A percentile compares a stretch with the other conserved stretches of the same genome.
Evolutionary conservation across 257 asterid genomes (phyloP).

Genomic region (Plantago ovata): DNA sequence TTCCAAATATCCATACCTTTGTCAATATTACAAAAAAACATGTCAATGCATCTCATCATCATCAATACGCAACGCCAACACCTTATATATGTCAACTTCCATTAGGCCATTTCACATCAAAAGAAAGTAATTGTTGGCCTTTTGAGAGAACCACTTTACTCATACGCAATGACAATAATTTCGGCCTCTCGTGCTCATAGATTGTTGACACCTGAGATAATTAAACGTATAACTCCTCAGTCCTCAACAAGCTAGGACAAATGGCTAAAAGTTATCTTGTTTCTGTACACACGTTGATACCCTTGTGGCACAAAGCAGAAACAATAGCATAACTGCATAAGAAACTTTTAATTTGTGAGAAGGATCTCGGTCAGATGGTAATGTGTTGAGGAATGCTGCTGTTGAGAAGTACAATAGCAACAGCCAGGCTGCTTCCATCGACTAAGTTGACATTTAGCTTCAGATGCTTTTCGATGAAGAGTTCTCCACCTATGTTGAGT

Average conservation of each 20-base stretch:
- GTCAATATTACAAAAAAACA: no score
- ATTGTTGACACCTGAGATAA: slow-evolving; percentile 36
- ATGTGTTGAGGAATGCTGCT: slow-evolving; percentile 69
- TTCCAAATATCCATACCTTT: slow-evolving; percentile 87
- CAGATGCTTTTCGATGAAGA: slow-evolving; percentile 46
- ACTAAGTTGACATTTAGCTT: slow-evolving; percentile 44
- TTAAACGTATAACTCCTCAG: background rate
- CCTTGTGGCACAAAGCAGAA: no score
- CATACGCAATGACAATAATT: slow-evolving; percentile 21
- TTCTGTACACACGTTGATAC: slow-evolving; percentile 40
- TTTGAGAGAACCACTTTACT: slow-evolving; percentile 28
- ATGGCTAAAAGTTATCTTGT: background rate
- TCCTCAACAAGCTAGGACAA: no score
- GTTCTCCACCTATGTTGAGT: slow-evolving; percentile 47
- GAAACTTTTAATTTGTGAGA: slow-evolving; percentile 62
- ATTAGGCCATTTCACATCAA: no score
- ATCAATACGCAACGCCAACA: slow-evolving; percentile 2
- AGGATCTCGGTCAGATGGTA: slow-evolving; percentile 42
- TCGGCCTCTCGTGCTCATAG: slow-evolving; percentile 39
- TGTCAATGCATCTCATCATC: no score
- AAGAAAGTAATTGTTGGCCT: slow-evolving; percentile 2
- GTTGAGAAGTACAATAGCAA: slow-evolving; percentile 59
- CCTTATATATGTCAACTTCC: background rate
- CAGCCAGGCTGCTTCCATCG: slow-evolving; percentile 79
- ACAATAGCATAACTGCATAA: slow-evolving; percentile 46